A percentile compares a stretch with the other conserved stretches of the same genome.
Evolutionary conservation across 768 basidiomycete genomes (phyloP).

Genomic region (Phaffia tasmanica): DNA sequence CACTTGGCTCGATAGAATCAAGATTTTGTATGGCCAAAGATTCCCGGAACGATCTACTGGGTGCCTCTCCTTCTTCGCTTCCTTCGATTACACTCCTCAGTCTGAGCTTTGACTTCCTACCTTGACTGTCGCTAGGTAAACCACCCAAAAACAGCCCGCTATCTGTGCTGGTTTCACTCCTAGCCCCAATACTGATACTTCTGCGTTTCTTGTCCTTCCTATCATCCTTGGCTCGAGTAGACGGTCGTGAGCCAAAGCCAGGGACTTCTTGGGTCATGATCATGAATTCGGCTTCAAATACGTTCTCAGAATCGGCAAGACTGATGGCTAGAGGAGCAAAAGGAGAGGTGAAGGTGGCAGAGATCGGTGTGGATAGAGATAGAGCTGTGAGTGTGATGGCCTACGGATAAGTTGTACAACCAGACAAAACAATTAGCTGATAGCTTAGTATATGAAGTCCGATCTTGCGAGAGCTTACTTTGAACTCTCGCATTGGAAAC

Average conservation of each 20-base stretch:
- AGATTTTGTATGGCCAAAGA: too few species aligned
- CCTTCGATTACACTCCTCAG: background rate
- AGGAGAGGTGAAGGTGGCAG: conserved; percentile 4
- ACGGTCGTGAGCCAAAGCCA: background rate
- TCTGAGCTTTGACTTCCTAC: conserved; percentile 2
- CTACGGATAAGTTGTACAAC: background rate
- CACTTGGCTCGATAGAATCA: too few species aligned
- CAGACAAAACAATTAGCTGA: background rate
- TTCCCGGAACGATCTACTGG: too few species aligned
- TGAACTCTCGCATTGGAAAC: conserved; percentile 75
- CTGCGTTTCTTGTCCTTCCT: background rate
- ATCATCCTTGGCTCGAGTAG: background rate
- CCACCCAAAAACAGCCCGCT: background rate
- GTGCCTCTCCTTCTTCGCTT: background rate
- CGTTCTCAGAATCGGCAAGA: conserved; percentile 11
- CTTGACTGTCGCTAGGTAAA: background rate
- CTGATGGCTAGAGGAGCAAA: conserved; percentile 1
- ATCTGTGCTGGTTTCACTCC: too few species aligned
- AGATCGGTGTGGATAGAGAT: conserved; percentile 6
- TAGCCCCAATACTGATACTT: background rate
- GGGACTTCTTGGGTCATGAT: conserved; percentile 16
- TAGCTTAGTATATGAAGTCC: background rate
- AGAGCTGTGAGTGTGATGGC: conserved; percentile 14
- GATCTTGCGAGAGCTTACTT: conserved; percentile 42
- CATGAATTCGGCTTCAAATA: conserved; percentile 12